Percentiles rank a stretch among this genome's conserved stretches.
Evolutionary conservation across 805 yeast species (phyloP).

Genomic region (Hanseniaspora guilliermondii): DNA sequence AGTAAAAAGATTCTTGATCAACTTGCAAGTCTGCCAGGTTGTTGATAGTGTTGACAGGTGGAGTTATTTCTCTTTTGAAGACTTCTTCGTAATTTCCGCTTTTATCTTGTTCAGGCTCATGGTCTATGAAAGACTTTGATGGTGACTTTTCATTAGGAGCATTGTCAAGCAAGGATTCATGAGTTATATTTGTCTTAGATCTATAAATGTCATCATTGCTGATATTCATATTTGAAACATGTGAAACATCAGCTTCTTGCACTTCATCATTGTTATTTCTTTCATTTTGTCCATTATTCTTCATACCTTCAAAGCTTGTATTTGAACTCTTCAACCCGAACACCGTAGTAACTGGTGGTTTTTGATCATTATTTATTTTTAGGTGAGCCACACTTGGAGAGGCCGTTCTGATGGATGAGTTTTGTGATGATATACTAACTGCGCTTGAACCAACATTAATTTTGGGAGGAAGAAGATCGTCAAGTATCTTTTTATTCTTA

Average conservation of each 20-base stretch:
- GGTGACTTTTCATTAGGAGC: background rate
- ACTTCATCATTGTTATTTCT: background rate
- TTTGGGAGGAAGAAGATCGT: background rate
- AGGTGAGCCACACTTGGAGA: background rate
- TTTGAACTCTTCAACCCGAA: background rate
- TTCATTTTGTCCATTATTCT: background rate
- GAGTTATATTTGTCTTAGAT: background rate
- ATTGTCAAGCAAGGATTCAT: background rate
- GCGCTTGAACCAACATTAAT: background rate
- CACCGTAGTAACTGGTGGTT: background rate
- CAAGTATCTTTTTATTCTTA: background rate
- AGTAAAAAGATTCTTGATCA: slow-evolving; percentile 8
- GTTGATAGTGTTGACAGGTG: slow-evolving; percentile 1
- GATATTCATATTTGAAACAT: background rate
- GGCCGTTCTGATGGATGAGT: background rate
- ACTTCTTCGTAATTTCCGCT: background rate
- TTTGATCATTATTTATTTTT: background rate
- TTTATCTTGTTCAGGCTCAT: background rate
- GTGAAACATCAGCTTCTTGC: background rate
- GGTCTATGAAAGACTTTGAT: background rate
- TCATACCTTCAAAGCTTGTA: background rate
- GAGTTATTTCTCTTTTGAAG: background rate
- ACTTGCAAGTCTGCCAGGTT: slow-evolving; percentile 2
- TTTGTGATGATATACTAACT: background rate
- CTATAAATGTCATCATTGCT: background rate